phyloP scores from a whole-genome alignment of 2,329 filamentous ascomycete species.

The Leptodontidium sp. region DNA sequence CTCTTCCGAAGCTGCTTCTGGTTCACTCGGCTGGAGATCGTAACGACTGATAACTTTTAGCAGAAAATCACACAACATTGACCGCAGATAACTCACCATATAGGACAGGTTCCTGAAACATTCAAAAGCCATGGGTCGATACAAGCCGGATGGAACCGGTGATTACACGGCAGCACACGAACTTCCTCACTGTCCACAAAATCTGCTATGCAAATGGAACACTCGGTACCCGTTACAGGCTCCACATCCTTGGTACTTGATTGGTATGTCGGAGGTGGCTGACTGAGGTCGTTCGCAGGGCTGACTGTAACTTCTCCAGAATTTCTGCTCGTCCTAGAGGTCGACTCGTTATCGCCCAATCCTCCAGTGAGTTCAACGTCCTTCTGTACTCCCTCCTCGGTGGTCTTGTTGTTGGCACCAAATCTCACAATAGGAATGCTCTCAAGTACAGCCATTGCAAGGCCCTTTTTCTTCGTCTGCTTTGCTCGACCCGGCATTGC shows the following conservation, averaged over 20 bases:
- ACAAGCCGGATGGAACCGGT: slow-evolving; percentile 18
- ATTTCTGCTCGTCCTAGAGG: slow-evolving; percentile 1
- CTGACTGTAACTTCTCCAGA: neutral
- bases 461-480: slow-evolving; percentile 16
- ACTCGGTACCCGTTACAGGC: slow-evolving; percentile 11
- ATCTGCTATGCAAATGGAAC: slow-evolving; percentile 20
- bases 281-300: neutral
- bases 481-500: neutral
- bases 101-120: slow-evolving; percentile 21
- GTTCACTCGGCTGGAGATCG: slow-evolving; percentile 8
- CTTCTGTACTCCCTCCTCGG: slow-evolving; percentile 3
- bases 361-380: slow-evolving; percentile 16
- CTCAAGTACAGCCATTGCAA: slow-evolving; percentile 24
- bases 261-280: neutral
- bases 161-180: slow-evolving; percentile 19
- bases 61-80: neutral
- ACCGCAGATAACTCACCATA: slow-evolving; percentile 7
- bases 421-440: slow-evolving; percentile 18
- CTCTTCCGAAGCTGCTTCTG: neutral
- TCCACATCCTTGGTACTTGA: neutral
- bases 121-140: slow-evolving; percentile 25
- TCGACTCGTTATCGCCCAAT: neutral
- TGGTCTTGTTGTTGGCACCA: slow-evolving; percentile 10
- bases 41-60: neutral
- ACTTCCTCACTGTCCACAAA: slow-evolving; percentile 24